phyloP scores from a whole-genome alignment of 139 green algal species.

The Chlamydomonas sp. region DNA sequence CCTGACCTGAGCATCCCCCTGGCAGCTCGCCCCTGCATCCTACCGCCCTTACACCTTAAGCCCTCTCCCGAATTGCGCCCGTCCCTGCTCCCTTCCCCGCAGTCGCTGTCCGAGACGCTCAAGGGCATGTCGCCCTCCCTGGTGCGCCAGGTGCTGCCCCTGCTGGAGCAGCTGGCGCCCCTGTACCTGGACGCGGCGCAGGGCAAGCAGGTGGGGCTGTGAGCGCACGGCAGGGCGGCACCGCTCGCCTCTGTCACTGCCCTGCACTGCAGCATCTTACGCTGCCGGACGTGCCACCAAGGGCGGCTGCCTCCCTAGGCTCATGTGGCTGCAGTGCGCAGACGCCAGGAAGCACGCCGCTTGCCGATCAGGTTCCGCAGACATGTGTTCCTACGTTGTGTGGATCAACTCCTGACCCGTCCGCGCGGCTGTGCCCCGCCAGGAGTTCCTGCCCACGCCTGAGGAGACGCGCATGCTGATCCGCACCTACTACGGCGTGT shows the following conservation, averaged over 20 bases:
- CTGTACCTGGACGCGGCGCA: conserved; percentile 86
- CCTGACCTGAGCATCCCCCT: no score
- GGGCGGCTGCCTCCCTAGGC: no score
- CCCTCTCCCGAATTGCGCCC: conserved; percentile 64
- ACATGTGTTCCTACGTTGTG: no score
- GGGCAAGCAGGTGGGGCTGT: conserved; percentile 4
- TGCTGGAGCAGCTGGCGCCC: conserved; percentile 91
- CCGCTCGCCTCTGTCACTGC: no score
- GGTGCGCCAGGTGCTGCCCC: conserved; percentile 80
- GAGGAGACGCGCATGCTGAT: conserved; percentile 79
- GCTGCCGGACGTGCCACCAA: no score
- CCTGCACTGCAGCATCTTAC: no score
- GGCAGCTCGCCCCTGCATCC: background rate
- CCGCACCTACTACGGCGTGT: conserved; percentile 74
- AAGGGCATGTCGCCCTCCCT: conserved; percentile 65
- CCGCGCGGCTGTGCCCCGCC: no score
- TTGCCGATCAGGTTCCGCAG: no score
- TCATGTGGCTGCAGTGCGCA: no score
- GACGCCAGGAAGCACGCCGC: no score
- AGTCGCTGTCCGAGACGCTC: conserved; percentile 60
- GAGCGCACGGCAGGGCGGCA: background rate
- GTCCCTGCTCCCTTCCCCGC: conserved; percentile 60
- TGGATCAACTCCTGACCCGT: no score
- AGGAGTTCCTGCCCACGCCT: conserved; percentile 86
- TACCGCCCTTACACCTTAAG: background rate